phyloP scores from a whole-genome alignment of 1,284 basidiomycete genomes.

The Malassezia japonica region DNA sequence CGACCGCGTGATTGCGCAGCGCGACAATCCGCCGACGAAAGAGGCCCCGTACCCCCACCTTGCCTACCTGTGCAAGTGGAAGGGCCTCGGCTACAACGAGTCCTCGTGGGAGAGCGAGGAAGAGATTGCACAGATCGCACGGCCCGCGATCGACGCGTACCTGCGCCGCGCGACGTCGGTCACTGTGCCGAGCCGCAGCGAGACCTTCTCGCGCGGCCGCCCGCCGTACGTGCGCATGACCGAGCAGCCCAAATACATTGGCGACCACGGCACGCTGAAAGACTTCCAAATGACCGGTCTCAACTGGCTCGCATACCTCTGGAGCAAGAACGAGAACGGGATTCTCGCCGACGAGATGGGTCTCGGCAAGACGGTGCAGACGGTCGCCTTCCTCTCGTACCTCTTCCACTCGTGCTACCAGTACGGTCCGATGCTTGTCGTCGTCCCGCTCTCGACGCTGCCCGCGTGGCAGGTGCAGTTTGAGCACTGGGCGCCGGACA shows the following conservation, averaged over 20 bases:
- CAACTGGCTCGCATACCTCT: slow-evolving; percentile 95
- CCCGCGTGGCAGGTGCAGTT: slow-evolving; percentile 98
- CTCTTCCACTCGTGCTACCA: slow-evolving; percentile 86
- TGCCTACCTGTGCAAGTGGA: slow-evolving; percentile 98
- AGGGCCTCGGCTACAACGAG: slow-evolving; percentile 81
- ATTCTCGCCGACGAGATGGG: slow-evolving; percentile 99
- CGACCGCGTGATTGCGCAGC: slow-evolving; percentile 79
- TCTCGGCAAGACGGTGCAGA: slow-evolving; percentile 92
- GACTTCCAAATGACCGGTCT: slow-evolving; percentile 97
- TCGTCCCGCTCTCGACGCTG: slow-evolving; percentile 94
- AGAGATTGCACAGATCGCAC: slow-evolving; percentile 58
- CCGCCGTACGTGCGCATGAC: slow-evolving; percentile 76
- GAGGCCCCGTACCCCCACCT: slow-evolving; percentile 55
- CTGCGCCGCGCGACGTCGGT: slow-evolving; percentile 66
- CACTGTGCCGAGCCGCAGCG: slow-evolving; percentile 78
- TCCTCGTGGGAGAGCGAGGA: slow-evolving; percentile 82
- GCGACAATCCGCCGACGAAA: slow-evolving; percentile 57
- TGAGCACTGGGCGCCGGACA: slow-evolving; percentile 85
- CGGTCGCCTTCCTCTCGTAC: slow-evolving; percentile 90
- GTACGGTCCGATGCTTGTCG: slow-evolving; percentile 89
- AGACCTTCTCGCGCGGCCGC: slow-evolving; percentile 61
- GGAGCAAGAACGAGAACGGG: slow-evolving; percentile 89
- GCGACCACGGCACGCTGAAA: slow-evolving; percentile 64
- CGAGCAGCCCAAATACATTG: slow-evolving; percentile 82
- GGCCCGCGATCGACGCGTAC: slow-evolving; percentile 69